Evolutionary conservation across 2,329 filamentous ascomycete species (phyloP).

Genomic region (Botrytis squamosa): DNA sequence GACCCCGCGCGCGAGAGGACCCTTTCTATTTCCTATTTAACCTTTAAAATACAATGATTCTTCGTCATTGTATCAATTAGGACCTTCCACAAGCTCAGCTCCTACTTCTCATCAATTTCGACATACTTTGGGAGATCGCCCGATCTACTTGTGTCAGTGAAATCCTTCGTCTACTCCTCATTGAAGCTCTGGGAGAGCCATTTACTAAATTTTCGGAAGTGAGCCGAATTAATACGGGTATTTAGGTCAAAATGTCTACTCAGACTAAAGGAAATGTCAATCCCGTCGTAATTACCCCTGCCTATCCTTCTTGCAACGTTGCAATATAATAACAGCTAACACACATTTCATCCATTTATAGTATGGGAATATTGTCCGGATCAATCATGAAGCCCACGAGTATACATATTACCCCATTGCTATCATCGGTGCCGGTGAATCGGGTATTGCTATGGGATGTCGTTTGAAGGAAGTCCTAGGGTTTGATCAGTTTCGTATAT

Average conservation of each 20-base stretch:
- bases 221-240: background rate
- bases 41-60: background rate
- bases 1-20: background rate
- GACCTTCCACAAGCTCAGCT: background rate
- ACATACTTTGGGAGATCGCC: background rate
- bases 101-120: background rate
- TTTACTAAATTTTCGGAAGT: background rate
- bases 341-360: slow-evolving; percentile 14
- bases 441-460: slow-evolving; percentile 59
- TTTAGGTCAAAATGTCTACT: background rate
- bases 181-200: background rate
- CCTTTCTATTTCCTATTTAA: background rate
- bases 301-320: background rate
- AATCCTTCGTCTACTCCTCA: background rate
- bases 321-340: background rate
- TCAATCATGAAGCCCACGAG: slow-evolving; percentile 42
- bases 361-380: slow-evolving; percentile 41
- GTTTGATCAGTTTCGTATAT: slow-evolving; percentile 58
- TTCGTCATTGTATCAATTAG: background rate
- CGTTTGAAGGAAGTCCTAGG: slow-evolving; percentile 52
- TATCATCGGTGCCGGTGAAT: slow-evolving; percentile 58
- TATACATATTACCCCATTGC: slow-evolving; percentile 45
- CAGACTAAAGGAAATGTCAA: background rate
- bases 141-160: background rate
- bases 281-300: background rate